Evolutionary conservation across 805 yeast species (phyloP).

Genomic region (Lipomyces sp.): DNA sequence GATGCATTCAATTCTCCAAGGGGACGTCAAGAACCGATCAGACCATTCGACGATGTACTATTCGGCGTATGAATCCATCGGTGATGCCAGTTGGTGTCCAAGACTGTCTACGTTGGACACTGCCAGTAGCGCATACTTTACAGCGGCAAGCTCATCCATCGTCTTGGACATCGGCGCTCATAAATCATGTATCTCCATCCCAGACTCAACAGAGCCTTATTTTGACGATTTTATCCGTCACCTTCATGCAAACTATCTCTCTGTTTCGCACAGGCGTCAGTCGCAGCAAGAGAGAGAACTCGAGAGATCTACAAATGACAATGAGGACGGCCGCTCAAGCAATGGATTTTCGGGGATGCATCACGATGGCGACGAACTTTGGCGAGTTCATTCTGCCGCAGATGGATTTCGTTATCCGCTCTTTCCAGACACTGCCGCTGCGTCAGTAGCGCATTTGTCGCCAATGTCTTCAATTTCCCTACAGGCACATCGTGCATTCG

Average conservation of each 20-base stretch:
- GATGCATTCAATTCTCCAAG: slow-evolving; percentile 1
- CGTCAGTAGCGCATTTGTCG: slow-evolving; percentile 7
- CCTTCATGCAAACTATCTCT: neutral
- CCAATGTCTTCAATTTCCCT: slow-evolving; percentile 4
- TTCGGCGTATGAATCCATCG: neutral
- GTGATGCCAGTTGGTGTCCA: neutral
- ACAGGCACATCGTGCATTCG: neutral
- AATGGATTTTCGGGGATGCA: neutral
- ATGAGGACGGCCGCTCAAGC: neutral
- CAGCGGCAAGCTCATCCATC: neutral
- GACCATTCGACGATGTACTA: neutral
- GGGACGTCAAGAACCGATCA: neutral
- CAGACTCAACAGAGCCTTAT: neutral
- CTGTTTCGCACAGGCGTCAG: neutral
- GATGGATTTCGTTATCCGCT: slow-evolving; percentile 8
- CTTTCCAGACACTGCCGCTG: neutral
- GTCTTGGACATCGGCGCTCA: neutral
- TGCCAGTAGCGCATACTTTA: neutral
- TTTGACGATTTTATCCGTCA: neutral
- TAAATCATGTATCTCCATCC: neutral
- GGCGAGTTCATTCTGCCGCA: slow-evolving; percentile 5
- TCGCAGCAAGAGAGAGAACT: neutral
- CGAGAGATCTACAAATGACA: neutral
- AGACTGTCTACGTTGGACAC: neutral
- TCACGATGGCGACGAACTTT: neutral